These are phyloP conservation scores for Starmerella ratchasimensis DNA, from an alignment of 805 yeast genomes.

Conservation along the genomic window DNA sequence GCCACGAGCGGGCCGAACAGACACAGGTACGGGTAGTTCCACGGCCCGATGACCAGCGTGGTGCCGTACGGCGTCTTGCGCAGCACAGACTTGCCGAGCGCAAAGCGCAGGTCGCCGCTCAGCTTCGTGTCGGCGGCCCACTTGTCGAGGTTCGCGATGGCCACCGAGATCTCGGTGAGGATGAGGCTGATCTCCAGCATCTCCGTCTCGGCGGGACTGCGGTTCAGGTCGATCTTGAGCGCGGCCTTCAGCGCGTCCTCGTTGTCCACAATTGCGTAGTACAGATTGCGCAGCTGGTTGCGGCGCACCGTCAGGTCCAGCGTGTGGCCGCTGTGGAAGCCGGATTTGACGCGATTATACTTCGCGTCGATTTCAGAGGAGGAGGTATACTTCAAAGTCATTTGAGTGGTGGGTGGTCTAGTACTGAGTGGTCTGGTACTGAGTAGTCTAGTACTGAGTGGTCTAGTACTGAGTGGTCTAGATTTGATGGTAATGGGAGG, in stretches of 20 bases:
- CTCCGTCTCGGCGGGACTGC: constrained; percentile 48
- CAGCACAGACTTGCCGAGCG: constrained; percentile 12
- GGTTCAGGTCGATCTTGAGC: constrained; percentile 50
- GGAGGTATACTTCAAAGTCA: constrained; percentile 15
- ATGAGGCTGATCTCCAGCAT: constrained; percentile 42
- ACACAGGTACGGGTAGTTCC: constrained; percentile 63
- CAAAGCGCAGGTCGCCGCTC: constrained; percentile 20
- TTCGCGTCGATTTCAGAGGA: constrained; percentile 35
- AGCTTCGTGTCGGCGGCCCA: constrained; percentile 43
- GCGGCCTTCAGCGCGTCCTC: constrained; percentile 43
- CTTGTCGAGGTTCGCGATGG: constrained; percentile 43
- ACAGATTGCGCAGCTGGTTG: constrained; percentile 52
- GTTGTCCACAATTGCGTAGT: constrained; percentile 48
- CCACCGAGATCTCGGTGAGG: constrained; percentile 42
- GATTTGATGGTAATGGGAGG: too few species aligned
- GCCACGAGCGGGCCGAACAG: constrained; percentile 54
- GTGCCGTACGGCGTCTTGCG: constrained; percentile 39
- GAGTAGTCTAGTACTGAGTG: too few species aligned
- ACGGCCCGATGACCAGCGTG: constrained; percentile 61
- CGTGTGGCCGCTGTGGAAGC: constrained; percentile 36
- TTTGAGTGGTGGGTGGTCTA: too few species aligned
- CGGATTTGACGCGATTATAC: constrained; percentile 31
- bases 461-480: too few species aligned
- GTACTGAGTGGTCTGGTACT: too few species aligned
- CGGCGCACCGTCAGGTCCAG: constrained; percentile 43